Evolutionary conservation across 352 stramenopile genomes (phyloP).

Genomic region (Phytophthora podocarpi): DNA sequence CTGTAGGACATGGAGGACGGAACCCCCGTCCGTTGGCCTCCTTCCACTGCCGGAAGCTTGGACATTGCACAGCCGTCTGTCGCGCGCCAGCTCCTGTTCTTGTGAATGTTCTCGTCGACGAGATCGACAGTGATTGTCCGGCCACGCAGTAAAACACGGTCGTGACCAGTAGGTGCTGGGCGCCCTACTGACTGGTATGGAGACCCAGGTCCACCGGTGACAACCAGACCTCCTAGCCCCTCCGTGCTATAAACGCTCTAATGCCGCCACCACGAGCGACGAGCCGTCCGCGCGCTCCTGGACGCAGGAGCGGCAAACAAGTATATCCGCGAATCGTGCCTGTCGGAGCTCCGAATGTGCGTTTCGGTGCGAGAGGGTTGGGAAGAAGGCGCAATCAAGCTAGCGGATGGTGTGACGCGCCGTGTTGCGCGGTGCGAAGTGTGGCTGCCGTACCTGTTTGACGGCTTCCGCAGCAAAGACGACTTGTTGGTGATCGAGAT

Average conservation of each 20-base stretch:
- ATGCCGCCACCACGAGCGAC: constrained; percentile 8
- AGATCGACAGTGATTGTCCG: no score
- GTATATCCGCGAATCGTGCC: constrained; percentile 5
- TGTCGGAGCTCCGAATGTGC: constrained; percentile 8
- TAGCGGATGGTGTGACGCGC: no score
- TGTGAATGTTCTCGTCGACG: no score
- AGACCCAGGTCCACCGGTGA: neutral
- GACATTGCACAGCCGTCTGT: no score
- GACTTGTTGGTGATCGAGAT: constrained; percentile 27
- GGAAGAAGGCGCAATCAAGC: neutral
- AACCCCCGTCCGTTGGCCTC: no score
- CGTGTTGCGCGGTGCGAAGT: no score
- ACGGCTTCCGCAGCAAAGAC: constrained; percentile 14
- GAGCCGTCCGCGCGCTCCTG: constrained; percentile 17
- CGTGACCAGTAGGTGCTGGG: neutral
- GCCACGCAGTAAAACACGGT: neutral
- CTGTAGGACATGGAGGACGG: no score
- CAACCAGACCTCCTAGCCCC: neutral
- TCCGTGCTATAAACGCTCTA: constrained; percentile 10
- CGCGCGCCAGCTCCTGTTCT: no score
- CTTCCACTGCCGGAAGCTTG: no score
- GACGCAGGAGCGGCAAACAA: constrained; percentile 32
- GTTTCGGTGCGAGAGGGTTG: neutral
- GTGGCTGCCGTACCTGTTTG: no score
- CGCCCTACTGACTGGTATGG: constrained; percentile 11